phyloP scores from a whole-genome alignment of 108 stramenopile genomes.

The Chaetoceros muelleri region DNA sequence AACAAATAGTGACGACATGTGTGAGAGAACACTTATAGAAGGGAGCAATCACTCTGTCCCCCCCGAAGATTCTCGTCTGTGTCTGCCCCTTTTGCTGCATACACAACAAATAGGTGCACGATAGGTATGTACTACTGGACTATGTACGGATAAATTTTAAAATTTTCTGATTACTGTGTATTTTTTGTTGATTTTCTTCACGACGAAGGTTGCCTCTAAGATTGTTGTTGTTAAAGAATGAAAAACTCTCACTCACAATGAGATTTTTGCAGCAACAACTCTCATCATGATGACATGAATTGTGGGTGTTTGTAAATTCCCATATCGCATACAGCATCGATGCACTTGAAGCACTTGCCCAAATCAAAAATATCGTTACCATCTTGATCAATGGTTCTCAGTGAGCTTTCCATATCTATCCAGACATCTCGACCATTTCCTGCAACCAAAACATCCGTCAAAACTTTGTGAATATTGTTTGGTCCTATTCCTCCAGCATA shows the following conservation, averaged over 20 bases:
- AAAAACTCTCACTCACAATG: too few species aligned
- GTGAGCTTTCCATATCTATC: conserved; percentile 87
- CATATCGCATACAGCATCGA: conserved; percentile 41
- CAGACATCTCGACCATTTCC: conserved; percentile 39
- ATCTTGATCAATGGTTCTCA: conserved; percentile 46
- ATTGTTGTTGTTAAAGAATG: too few species aligned
- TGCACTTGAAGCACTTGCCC: conserved; percentile 60
- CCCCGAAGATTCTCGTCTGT: too few species aligned
- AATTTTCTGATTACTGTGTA: not conserved
- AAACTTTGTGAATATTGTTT: conserved; percentile 39
- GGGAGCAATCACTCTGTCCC: too few species aligned
- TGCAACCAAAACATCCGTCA: conserved; percentile 30
- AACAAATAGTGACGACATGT: not conserved
- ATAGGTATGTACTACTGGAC: too few species aligned
- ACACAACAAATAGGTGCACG: too few species aligned
- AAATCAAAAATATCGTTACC: conserved; percentile 68
- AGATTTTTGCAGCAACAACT: too few species aligned
- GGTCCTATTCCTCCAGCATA: conserved; percentile 91
- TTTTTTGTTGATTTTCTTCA: not conserved
- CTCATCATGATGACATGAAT: conserved; percentile 11
- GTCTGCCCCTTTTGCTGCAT: too few species aligned
- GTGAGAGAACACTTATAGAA: too few species aligned
- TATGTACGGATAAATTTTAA: too few species aligned
- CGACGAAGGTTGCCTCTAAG: too few species aligned
- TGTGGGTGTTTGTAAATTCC: conserved; percentile 33